Percentiles rank a stretch among this genome's conserved stretches.
Evolutionary conservation across 345 rosid genomes (phyloP).

Genomic region (Kernera saxatilis): DNA sequence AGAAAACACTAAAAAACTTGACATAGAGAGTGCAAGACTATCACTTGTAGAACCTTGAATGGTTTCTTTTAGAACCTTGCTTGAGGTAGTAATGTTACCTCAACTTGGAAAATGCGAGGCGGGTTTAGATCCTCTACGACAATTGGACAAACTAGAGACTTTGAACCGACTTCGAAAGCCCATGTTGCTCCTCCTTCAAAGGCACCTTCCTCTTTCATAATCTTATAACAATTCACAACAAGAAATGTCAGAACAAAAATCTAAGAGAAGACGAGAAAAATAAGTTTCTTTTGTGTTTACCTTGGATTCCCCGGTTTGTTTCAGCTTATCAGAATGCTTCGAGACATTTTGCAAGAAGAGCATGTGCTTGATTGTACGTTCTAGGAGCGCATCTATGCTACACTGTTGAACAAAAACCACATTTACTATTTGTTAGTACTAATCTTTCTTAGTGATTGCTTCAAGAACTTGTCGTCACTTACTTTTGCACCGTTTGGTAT

Average conservation of each 20-base stretch:
- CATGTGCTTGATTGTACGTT: slow-evolving; percentile 96
- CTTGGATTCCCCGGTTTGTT: slow-evolving; percentile 79
- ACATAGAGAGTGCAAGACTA: not conserved
- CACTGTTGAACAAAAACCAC: slow-evolving; percentile 49
- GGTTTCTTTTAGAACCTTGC: not conserved
- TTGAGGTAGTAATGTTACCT: slow-evolving; percentile 40
- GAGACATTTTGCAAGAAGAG: slow-evolving; percentile 96
- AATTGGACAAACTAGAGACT: slow-evolving; percentile 83
- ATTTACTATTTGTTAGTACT: not conserved
- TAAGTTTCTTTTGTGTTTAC: slow-evolving; percentile 26
- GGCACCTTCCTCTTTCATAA: slow-evolving; percentile 47
- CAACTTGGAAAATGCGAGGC: slow-evolving; percentile 89
- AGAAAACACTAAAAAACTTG: not conserved
- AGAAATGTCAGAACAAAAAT: not conserved
- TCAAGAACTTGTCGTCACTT: slow-evolving; percentile 22
- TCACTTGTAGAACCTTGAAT: not conserved
- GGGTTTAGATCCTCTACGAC: slow-evolving; percentile 87
- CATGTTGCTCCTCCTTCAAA: slow-evolving; percentile 81
- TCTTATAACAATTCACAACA: slow-evolving; percentile 35
- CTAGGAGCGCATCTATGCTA: slow-evolving; percentile 95
- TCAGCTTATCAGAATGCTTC: slow-evolving; percentile 87
- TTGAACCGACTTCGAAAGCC: slow-evolving; percentile 96
- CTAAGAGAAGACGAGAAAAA: not conserved
- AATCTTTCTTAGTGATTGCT: not conserved
- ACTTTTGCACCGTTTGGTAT: slow-evolving; percentile 95